Evolutionary conservation across 139 green algal species (phyloP).

Genomic region (Tetratostichococcus sp.): DNA sequence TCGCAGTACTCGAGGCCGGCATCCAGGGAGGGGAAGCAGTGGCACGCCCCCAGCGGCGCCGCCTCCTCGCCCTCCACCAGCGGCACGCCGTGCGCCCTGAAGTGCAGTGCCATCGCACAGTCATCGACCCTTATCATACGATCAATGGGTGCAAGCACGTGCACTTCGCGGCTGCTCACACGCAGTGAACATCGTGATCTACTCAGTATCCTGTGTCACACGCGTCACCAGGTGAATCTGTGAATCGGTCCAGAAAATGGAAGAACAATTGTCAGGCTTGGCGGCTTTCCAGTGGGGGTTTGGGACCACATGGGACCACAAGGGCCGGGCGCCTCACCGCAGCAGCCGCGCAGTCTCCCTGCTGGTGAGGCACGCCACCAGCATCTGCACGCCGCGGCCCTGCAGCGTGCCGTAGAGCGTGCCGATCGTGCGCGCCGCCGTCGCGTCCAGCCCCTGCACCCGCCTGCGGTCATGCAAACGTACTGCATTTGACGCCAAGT

Average conservation of each 20-base stretch:
- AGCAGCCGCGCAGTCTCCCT: not conserved
- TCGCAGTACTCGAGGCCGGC: not conserved
- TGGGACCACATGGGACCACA: too few relatives aligned
- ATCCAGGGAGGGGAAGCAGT: not conserved
- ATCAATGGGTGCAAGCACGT: too few relatives aligned
- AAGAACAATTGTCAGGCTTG: too few relatives aligned
- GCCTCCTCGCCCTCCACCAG: not conserved
- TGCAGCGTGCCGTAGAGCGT: conserved; percentile 43
- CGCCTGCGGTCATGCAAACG: conserved; percentile 25
- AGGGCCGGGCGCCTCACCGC: not conserved
- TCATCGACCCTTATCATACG: too few relatives aligned
- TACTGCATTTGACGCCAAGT: too few relatives aligned
- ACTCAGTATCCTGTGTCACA: too few relatives aligned
- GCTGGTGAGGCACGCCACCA: conserved; percentile 19
- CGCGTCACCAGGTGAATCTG: too few relatives aligned
- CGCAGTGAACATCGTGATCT: too few relatives aligned
- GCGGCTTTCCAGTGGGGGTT: too few relatives aligned
- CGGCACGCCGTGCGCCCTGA: not conserved
- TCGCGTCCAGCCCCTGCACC: conserved; percentile 71
- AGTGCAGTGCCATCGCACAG: too few relatives aligned
- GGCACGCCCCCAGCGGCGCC: not conserved
- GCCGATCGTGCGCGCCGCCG: conserved; percentile 63
- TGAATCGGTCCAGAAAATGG: too few relatives aligned
- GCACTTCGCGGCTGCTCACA: too few relatives aligned
- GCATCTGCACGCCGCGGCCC: conserved; percentile 38